phyloP scores from a whole-genome alignment of 805 yeast species.

The Monosporozyma unispora region DNA sequence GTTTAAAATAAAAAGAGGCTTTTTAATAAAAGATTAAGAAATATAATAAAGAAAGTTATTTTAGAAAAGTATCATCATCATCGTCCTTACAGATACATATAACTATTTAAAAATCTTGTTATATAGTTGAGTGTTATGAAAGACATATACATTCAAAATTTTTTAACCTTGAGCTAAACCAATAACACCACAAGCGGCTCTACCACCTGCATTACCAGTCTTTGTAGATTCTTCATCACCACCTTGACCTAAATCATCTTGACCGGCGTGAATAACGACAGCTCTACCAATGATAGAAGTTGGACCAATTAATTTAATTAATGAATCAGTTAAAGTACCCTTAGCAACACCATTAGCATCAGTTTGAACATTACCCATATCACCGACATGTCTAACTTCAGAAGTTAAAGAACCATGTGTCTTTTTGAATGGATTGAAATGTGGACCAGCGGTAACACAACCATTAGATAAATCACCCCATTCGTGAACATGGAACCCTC shows the following conservation, averaged over 20 bases:
- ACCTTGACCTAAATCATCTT: constrained; percentile 92
- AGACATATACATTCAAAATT: no score
- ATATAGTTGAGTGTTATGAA: neutral
- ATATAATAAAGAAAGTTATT: neutral
- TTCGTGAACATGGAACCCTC: constrained; percentile 97
- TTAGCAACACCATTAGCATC: constrained; percentile 85
- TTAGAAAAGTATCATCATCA: neutral
- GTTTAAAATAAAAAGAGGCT: no score
- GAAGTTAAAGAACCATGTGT: constrained; percentile 88
- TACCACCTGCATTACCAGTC: constrained; percentile 96
- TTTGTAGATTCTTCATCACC: constrained; percentile 83
- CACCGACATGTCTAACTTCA: constrained; percentile 50
- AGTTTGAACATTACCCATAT: constrained; percentile 87
- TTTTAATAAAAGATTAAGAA: no score
- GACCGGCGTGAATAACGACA: constrained; percentile 87
- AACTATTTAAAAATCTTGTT: neutral
- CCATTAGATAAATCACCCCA: constrained; percentile 97
- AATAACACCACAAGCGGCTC: constrained; percentile 98
- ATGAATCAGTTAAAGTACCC: constrained; percentile 72
- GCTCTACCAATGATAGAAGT: constrained; percentile 90
- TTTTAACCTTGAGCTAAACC: constrained; percentile 36
- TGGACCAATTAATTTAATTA: constrained; percentile 77
- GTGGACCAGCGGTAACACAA: constrained; percentile 97
- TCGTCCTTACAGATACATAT: neutral
- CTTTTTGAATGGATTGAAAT: constrained; percentile 85